Evolutionary conservation across 140 eudicot species (phyloP).

Genomic region (Stevia rebaudiana): DNA sequence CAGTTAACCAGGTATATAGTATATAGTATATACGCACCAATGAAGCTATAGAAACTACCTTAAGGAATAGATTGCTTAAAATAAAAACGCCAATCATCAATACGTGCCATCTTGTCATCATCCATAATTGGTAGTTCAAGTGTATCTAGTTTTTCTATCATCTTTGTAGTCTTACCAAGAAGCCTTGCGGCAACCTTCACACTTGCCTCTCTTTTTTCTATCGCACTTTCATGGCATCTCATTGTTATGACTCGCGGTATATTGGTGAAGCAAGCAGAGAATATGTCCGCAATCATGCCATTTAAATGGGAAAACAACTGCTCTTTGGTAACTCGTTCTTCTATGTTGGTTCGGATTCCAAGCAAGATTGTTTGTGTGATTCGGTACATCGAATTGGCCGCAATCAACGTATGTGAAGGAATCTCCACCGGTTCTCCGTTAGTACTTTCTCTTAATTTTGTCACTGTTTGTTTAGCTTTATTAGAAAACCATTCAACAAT

Average conservation of each 20-base stretch:
- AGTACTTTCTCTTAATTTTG: not conserved
- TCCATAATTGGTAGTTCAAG: conserved; percentile 12
- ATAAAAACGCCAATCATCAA: conserved; percentile 27
- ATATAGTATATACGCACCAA: too few relatives aligned
- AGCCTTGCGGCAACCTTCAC: conserved; percentile 24
- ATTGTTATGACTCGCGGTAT: conserved; percentile 19
- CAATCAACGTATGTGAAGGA: conserved; percentile 15
- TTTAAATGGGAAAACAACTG: not conserved
- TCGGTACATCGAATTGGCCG: conserved; percentile 26
- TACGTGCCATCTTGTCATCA: conserved; percentile 4
- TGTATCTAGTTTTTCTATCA: conserved; percentile 1
- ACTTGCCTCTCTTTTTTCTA: conserved; percentile 19
- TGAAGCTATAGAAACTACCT: too few relatives aligned
- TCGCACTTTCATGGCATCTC: conserved; percentile 13
- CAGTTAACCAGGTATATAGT: too few relatives aligned
- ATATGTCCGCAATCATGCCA: conserved; percentile 15
- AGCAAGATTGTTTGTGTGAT: conserved; percentile 20
- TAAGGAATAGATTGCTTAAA: not conserved
- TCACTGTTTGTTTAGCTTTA: conserved; percentile 9
- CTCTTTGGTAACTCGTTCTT: not conserved
- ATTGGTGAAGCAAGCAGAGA: conserved; percentile 30
- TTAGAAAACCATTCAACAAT: conserved; percentile 15
- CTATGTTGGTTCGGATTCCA: not conserved
- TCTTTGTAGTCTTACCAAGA: conserved; percentile 18
- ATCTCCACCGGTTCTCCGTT: not conserved